Percentiles rank a stretch among this genome's conserved stretches.
These are phyloP conservation scores for Acanthamoeba royreba DNA, from an alignment of 208 protist species.

Conservation along the genomic window DNA sequence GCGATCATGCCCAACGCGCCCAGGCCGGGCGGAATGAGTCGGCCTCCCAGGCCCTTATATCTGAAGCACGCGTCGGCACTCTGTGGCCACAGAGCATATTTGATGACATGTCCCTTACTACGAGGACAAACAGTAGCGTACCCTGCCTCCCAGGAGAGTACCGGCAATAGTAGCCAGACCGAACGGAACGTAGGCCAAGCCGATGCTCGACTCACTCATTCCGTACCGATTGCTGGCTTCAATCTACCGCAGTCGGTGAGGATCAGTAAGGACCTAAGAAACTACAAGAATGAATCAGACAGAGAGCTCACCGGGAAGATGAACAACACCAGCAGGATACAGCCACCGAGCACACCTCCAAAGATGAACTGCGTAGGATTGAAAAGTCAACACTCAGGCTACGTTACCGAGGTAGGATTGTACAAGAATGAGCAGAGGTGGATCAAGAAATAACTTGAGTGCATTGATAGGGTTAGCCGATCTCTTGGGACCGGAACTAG, in stretches of 20 bases:
- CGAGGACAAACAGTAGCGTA: neutral
- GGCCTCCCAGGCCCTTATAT: neutral
- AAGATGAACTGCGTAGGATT: neutral
- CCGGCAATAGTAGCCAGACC: neutral
- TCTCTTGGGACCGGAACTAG: neutral
- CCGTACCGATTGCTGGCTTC: too few relatives aligned
- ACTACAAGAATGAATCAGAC: neutral
- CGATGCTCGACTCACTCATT: neutral
- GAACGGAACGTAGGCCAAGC: neutral
- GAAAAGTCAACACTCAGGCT: neutral
- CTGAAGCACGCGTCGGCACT: neutral
- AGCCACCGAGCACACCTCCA: neutral
- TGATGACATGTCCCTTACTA: too few relatives aligned
- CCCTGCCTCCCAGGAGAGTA: neutral
- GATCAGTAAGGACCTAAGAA: neutral
- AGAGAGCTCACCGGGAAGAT: constrained; percentile 12
- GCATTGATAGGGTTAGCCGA: neutral
- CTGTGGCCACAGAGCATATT: too few relatives aligned
- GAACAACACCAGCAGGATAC: neutral
- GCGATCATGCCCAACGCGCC: neutral
- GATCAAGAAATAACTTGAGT: constrained; percentile 10
- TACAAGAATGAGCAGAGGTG: neutral
- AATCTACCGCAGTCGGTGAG: too few relatives aligned
- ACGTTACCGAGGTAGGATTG: neutral
- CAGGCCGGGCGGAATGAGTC: neutral